Base-by-base conservation (phyloP, 768 basidiomycete genomes). In the Solioccasus polychromus region DNA sequence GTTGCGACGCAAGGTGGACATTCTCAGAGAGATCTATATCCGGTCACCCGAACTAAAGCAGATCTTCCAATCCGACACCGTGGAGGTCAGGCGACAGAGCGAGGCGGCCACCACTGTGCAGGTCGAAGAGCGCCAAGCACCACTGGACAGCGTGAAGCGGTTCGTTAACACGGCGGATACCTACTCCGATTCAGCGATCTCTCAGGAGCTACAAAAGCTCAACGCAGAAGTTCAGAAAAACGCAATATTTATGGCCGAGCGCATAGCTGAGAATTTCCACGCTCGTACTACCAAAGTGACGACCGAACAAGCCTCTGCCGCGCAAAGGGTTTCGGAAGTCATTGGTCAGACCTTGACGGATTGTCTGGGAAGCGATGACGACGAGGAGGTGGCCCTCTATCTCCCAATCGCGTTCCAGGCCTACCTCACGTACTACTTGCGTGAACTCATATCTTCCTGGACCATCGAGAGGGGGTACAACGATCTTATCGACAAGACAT, bases 211-310 rank as follows among this genome's bases (percentile, higher is more conserved):
- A 11, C 45, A 35, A 34, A 50, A 44, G 24, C 53, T 54, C 17
- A 54, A 55, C 24, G 39, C 44, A 8, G 53, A 50, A 44, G 35
- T 55, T 19, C 53, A 50, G 17, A 41, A 46, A 28, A 46, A n/a
- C 14, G 39, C 52, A 1, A 41, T 26, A 1, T 18, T 46, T 8
- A 55, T 54, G 20, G 53, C 53, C 1, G 52, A 54, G 12, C 6
- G 3, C 4, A 32, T 54, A 1, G 8, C 26, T 22, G 12, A 39
- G 22, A 25, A 24, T 20, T 35, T 39, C n/a, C n/a, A n/a, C n/a
- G n/a, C n/a, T 30, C 30, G 15, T 11, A 19, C 23, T 23, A 26
- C 19, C 17, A 17, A 4, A 17, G 6, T 14, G 12, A 29, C 26
- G 4, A 19, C 20, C 17, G 39, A 45, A 18, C 41, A 41, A 30